Base-by-base conservation (phyloP, 805 yeast species). In the Wickerhamiella galacta region DNA sequence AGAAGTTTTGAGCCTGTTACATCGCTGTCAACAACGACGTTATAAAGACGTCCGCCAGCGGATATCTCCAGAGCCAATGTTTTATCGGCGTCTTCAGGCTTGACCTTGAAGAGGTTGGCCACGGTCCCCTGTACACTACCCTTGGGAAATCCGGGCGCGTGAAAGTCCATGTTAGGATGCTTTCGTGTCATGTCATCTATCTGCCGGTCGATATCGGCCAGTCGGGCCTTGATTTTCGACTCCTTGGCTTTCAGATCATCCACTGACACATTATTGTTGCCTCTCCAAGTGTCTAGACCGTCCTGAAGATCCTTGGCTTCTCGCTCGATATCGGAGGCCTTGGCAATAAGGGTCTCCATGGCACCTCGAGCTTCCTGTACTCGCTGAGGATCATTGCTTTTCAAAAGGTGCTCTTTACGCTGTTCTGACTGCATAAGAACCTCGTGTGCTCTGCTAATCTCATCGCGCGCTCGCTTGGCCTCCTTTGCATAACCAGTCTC, bases 31-130 rank as follows among this genome's bases (percentile, higher is more conserved):
- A 92, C 96, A 32, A 90, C 82, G 22, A 92, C 79, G 47, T 85
- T 83, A 52, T 72, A 92, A 20, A 92, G 55, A 44, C 85, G 64
- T 4, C 87, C 92, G 30, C 98, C 99, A 2, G 95, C 98, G 51
- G 93, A 76, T 2, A 81, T 76, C 54, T 90, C 95, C 22, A 90
- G 59, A 1, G 99, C 98, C 17, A 75, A 63, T 1, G 93, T 75
- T 34, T 74, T 71, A 17, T 68, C 66, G 34, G 56, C 50, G 31
- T 75, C 69, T 1, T 61, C 50, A 28, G 73, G 71, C 12, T 66
- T 66, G 15, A 90, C 50, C 1, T 63, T 54, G 49, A 92, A 82
- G 31, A 90, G 57, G 48, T 79, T 90, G 2, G 93, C 94, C 10
- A 87, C 93, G 12, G 83, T 69, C 28, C 99, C 99, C 47, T 73